Percentiles rank a stretch among this genome's conserved stretches.
Evolutionary conservation across 1,284 basidiomycete species (phyloP).

Genomic region (Singerocomus rubriflavus): DNA sequence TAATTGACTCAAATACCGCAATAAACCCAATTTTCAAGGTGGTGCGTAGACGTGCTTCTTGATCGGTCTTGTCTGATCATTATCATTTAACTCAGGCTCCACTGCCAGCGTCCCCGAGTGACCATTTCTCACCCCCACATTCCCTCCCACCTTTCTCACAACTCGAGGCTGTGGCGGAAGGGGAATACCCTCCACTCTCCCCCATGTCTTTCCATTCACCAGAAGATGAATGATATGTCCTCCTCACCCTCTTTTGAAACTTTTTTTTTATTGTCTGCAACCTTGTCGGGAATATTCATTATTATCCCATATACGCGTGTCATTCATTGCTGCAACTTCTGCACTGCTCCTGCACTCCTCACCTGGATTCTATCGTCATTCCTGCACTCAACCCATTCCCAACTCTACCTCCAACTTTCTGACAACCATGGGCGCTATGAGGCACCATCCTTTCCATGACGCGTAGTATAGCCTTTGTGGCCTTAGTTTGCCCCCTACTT

Average conservation of each 20-base stretch:
- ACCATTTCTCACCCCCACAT: conserved; percentile 43
- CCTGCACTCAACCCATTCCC: neutral
- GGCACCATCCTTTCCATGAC: conserved; percentile 4
- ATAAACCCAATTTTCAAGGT: conserved; percentile 93
- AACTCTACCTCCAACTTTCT: conserved; percentile 13
- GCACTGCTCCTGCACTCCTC: conserved; percentile 11
- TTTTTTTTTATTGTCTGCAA: conserved; percentile 22
- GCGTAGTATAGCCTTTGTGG: conserved; percentile 17
- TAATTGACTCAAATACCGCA: conserved; percentile 56
- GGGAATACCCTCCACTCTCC: conserved; percentile 62
- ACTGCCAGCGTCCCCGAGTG: conserved; percentile 44
- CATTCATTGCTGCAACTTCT: conserved; percentile 32
- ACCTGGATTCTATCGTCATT: conserved; percentile 19
- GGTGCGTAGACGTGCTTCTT: conserved; percentile 52
- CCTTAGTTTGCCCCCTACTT: conserved; percentile 26
- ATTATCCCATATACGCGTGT: conserved; percentile 23
- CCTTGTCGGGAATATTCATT: conserved; percentile 26
- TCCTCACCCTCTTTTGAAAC: conserved; percentile 24
- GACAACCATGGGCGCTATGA: conserved; percentile 15
- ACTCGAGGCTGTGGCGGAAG: conserved; percentile 77
- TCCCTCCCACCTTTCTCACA: conserved; percentile 73
- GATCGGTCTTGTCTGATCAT: conserved; percentile 24
- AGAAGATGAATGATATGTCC: conserved; percentile 37
- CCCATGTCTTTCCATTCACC: conserved; percentile 68
- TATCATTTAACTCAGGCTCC: conserved; percentile 44